Conservation (phyloP, 495 filamentous ascomycete species). For the Neurospora sp. region DNA sequence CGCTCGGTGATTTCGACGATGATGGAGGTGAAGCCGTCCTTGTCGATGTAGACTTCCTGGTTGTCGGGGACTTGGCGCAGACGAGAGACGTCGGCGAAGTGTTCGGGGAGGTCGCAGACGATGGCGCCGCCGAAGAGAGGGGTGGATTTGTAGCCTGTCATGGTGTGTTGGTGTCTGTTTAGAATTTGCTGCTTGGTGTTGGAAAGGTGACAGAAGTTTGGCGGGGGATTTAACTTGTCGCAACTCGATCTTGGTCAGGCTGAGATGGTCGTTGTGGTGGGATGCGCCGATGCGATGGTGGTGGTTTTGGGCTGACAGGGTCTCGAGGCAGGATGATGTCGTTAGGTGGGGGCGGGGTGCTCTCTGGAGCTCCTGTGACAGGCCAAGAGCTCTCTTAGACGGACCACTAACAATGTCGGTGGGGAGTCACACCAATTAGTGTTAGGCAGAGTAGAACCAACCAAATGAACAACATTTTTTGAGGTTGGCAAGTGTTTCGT, state of each 20-base stretch:
- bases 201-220: too few species aligned
- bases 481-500: background rate
- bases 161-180: conserved; percentile 1
- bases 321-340: background rate
- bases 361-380: background rate
- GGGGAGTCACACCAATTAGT: background rate
- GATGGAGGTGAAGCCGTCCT: conserved; percentile 63
- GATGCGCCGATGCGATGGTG: background rate
- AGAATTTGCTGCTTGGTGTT: background rate
- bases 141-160: conserved; percentile 41
- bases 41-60: conserved; percentile 88
- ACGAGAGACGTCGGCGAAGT: conserved; percentile 62
- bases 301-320: background rate
- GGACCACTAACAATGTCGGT: background rate
- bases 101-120: conserved; percentile 55
- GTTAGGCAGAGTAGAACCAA: background rate
- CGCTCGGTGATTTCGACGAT: conserved; percentile 83
- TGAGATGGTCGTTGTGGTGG: background rate
- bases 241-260: background rate
- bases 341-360: background rate
- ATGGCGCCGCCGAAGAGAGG: conserved; percentile 78
- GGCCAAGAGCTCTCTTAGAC: background rate
- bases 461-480: background rate
- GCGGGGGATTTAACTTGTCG: background rate
- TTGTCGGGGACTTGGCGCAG: conserved; percentile 88